Evolutionary conservation across 164 flowering plant species (phyloP).

Genomic region (Magnolia sinica): DNA sequence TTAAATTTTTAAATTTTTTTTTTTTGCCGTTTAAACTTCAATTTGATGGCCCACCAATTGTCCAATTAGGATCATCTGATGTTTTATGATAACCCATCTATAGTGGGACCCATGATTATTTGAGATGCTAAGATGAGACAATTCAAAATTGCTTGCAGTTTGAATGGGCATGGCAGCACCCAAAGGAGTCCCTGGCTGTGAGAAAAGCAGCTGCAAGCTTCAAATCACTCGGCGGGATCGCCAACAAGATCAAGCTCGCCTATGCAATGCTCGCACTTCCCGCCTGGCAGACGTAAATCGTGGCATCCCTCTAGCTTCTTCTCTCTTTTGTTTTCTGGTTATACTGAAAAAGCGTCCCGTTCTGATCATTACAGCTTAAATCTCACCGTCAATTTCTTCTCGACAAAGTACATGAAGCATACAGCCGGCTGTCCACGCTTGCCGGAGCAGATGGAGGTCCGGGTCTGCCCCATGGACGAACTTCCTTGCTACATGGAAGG

Average conservation of each 20-base stretch:
- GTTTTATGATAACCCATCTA: no score
- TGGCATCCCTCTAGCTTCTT: background rate
- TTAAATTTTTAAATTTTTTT: no score
- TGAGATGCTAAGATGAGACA: background rate
- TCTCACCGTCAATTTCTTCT: slow-evolving; percentile 76
- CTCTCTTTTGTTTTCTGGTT: background rate
- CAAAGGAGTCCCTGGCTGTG: slow-evolving; percentile 71
- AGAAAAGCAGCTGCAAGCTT: slow-evolving; percentile 69
- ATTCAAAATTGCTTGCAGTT: slow-evolving; percentile 50
- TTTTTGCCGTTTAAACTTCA: background rate
- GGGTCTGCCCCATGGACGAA: slow-evolving; percentile 65
- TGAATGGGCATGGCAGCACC: slow-evolving; percentile 99
- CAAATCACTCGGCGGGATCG: slow-evolving; percentile 67
- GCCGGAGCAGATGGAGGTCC: slow-evolving; percentile 68
- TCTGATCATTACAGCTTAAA: slow-evolving; percentile 41
- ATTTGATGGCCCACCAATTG: background rate
- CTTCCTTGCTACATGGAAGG: slow-evolving; percentile 56
- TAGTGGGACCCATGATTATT: no score
- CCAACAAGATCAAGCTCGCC: slow-evolving; percentile 77
- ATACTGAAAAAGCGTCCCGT: background rate
- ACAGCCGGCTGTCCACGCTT: slow-evolving; percentile 63
- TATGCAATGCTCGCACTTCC: slow-evolving; percentile 83
- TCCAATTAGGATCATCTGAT: no score
- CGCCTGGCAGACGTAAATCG: slow-evolving; percentile 62
- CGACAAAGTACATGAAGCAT: slow-evolving; percentile 61